phyloP scores from a whole-genome alignment of 2,329 filamentous ascomycete species.

The Neonectria hederae region DNA sequence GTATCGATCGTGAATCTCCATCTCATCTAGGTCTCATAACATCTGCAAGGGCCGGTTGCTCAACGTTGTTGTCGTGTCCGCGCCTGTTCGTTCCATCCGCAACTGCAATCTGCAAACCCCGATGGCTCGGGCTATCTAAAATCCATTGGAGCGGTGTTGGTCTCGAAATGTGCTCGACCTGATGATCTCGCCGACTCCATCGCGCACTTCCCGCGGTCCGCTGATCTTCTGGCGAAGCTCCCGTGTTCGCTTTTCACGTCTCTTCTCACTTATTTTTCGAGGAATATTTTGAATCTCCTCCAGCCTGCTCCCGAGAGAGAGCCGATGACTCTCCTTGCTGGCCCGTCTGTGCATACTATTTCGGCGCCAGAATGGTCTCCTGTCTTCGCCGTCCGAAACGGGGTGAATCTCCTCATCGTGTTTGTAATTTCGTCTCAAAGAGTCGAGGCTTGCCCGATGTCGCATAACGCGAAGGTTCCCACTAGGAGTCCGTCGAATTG shows the following conservation, averaged over 20 bases:
- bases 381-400: conserved; percentile 36
- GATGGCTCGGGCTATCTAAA: conserved; percentile 16
- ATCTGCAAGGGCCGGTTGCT: conserved; percentile 3
- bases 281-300: conserved; percentile 64
- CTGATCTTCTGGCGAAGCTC: conserved; percentile 70
- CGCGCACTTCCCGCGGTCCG: conserved; percentile 65
- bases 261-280: conserved; percentile 65
- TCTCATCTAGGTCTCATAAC: conserved; percentile 21
- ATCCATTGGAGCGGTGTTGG: conserved; percentile 24
- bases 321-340: conserved; percentile 44
- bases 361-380: conserved; percentile 46
- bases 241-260: conserved; percentile 66
- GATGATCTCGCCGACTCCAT: conserved; percentile 67
- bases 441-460: conserved; percentile 60
- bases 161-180: conserved; percentile 48
- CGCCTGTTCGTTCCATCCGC: neutral
- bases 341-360: conserved; percentile 41
- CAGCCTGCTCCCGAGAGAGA: conserved; percentile 58
- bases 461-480: conserved; percentile 69
- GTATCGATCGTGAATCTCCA: conserved; percentile 39
- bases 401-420: conserved; percentile 50
- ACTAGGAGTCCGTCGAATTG: conserved; percentile 66
- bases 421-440: conserved; percentile 44
- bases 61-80: neutral
- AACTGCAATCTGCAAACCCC: neutral